Evolutionary conservation across 805 yeast species (phyloP), one percentile per base, ranked within the genome.

Genomic region (Cyberlindnera sargentensis): DNA sequence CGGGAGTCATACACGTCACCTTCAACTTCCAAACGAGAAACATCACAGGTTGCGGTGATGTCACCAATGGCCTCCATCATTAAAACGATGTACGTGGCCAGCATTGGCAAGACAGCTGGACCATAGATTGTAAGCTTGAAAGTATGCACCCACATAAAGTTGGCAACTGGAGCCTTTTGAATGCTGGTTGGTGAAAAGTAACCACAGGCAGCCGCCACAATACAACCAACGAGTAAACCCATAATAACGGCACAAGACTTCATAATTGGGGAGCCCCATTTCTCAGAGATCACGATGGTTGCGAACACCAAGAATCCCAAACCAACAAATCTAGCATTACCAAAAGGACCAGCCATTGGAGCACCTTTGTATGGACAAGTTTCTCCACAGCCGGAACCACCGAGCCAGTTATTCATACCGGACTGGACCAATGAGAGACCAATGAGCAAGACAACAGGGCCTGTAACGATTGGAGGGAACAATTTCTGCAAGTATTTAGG

Each of bases 21-120:
- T 58, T 84, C 90, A 45, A 87, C 89, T 48, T 83, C 88, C 48
- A 83, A 68, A 53, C 95, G 72, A 7, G 95, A 85, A 23, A 90
- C 96, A 63, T 89, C 97, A 45, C 87, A 83, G 36, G 96, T 86
- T 31, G 96, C 96, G 30, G 96, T 87, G 59, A 89, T 83, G 64
- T 89, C 96, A 63, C 96, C 96, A 58, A 89, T 87, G 43, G 95
- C 84, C 68, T 90, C 96, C 88, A 88, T 87, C 78, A 86, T 83
- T 53, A 85, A 66, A 27, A 82, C 87, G 30, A 89, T 71, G 61
- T 80, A 89, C 38, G 88, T 83, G 1, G 96, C 95, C 45, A 89
- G 65, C 68, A 86, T 75, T 4, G 96, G 96, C 42, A 89, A 66
- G 5, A 89, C 93, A 3, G 83, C 78, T 1, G 96, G 96, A 3